Percentiles rank a stretch among this genome's conserved stretches.
phyloP scores from a whole-genome alignment of 345 rosid genomes.

The Brassica napus region Da-Ae NC_063437.1:20404501-20405000 shows the following conservation, averaged over 20 bases:
- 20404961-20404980: slow-evolving; percentile 89
- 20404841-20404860: slow-evolving; percentile 75
- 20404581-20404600: slow-evolving; percentile 94
- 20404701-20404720: slow-evolving; percentile 95
- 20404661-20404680: background rate
- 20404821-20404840: slow-evolving; percentile 89
- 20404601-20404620: slow-evolving; percentile 90
- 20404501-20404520: slow-evolving; percentile 63
- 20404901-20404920: slow-evolving; percentile 98
- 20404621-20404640: background rate
- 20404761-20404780: slow-evolving; percentile 80
- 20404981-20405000: slow-evolving; percentile 80
- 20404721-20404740: slow-evolving; percentile 93
- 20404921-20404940: slow-evolving; percentile 79
- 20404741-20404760: slow-evolving; percentile 92
- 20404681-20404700: slow-evolving; percentile 64
- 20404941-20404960: slow-evolving; percentile 81
- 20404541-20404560: slow-evolving; percentile 77
- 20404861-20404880: slow-evolving; percentile 80
- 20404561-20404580: slow-evolving; percentile 87
- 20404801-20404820: slow-evolving; percentile 83
- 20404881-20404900: slow-evolving; percentile 79
- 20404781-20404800: slow-evolving; percentile 89
- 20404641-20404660: slow-evolving; percentile 9
- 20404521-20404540: slow-evolving; percentile 93